Evolutionary conservation across 1,139 yeast genomes (phyloP).

Genomic region (Suhomyces yuchorum): DNA sequence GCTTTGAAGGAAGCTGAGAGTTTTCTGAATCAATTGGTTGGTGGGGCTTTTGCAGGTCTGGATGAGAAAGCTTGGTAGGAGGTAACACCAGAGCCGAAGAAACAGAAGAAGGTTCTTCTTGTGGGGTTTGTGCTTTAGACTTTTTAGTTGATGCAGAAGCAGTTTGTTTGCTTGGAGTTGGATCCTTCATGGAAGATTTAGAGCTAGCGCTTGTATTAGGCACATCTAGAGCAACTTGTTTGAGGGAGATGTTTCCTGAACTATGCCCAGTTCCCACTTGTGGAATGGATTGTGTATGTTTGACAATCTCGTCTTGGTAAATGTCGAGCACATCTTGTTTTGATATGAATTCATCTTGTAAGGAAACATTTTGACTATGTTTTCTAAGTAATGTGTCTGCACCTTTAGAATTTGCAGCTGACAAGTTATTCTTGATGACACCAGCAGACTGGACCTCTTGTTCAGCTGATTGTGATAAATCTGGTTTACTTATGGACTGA

Average conservation of each 20-base stretch:
- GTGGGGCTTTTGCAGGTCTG: not conserved
- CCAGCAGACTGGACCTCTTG: not conserved
- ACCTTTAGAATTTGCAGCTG: not conserved
- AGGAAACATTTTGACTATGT: not conserved
- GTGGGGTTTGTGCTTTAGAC: not conserved
- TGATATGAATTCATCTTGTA: constrained; percentile 20
- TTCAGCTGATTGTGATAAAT: not conserved
- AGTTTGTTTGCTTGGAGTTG: not conserved
- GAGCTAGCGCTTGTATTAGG: not conserved
- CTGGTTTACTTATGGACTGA: not conserved
- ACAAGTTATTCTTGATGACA: not conserved
- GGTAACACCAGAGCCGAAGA: too few species aligned
- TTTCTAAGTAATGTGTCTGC: not conserved
- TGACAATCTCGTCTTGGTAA: constrained; percentile 23
- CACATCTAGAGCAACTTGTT: not conserved
- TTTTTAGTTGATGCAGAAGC: not conserved
- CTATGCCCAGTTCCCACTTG: not conserved
- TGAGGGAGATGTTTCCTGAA: not conserved
- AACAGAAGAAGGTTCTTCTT: too few species aligned
- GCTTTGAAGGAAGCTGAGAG: not conserved
- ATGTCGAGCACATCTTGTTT: constrained; percentile 30
- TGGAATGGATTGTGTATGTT: not conserved
- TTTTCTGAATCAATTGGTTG: not conserved
- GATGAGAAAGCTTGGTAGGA: too few species aligned
- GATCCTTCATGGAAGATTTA: not conserved